Evolutionary conservation across 306 rosid genomes (phyloP), one percentile per base, ranked within the genome.

Genomic region (Sphenostylis stenocarpa): DNA sequence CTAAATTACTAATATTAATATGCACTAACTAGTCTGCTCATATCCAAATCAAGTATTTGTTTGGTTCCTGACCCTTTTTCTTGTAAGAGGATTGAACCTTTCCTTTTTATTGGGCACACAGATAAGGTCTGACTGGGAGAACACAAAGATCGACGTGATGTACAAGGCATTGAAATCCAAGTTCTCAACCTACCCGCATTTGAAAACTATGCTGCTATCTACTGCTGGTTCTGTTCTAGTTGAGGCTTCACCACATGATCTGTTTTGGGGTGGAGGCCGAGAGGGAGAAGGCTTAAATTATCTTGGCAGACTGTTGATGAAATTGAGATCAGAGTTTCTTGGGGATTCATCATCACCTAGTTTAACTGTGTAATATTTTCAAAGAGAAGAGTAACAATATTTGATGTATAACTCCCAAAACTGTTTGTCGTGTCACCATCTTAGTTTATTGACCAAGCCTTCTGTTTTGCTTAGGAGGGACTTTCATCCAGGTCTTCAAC

Each of bases 231-330:
- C 90, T 34, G 91, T 92, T 73, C 96, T 95, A 43, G 97, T 92
- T 44, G 98, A 95, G 86, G 93, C 97, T 61, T 89, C 98, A 28
- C 98, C 97, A 0, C 95, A 89, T 53, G 98, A 92, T 83, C 90
- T 95, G 23, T 87, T 95, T 77, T 95, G 97, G 98, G 98, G 98
- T 0, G 98, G 97, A 21, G 98, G 98, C 1, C 86, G 96, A 62
- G 95, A 86, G 2, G 98, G 97, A 24, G 97, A 95, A 80, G 98
- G 98, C 73, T 84, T 95, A 45, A 95, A 95, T 57, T 89, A 90
- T 85, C 88, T 95, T 4, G 98, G 98, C 6, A 85, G 97, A 81
- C 79, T 92, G 3, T 78, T 95, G 81, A 95, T 95, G 97, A 91
- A 85, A 73, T 71, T 95, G 84, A 87, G 98, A 73, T 89, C 96